Evolutionary conservation across 2,329 filamentous ascomycete species (phyloP), one percentile per base, ranked within the genome.

Genomic region (Colletotrichum sp.): DNA sequence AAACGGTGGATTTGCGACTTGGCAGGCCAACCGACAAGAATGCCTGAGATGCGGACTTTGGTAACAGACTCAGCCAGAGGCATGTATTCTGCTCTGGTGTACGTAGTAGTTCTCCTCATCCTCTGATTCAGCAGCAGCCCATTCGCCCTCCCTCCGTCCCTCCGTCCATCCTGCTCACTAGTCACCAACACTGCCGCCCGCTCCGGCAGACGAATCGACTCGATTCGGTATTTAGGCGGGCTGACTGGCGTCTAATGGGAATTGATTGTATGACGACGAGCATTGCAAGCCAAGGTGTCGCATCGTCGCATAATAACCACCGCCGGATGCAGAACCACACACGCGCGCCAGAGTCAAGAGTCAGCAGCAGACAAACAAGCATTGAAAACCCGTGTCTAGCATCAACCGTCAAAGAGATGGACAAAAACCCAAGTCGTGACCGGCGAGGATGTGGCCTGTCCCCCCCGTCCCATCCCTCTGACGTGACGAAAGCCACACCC

Each of bases 1-100:
- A 24, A 64, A 60, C 69, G 57, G 59, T 59, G 32, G 62, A 65
- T 74, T 73, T 73, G 74, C 59, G 34, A 76, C 74, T 74, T 74
- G 70, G 59, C 70, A 65, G 70, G 74, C 74, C 74, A 76, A 76
- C 74, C 71, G 57, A 64, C 64, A 62, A 76, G 71, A 72, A 76
- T 73, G 72, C 72, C 36, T 62, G n/a, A 65, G 60, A 32, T 62
- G 63, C 21, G 55, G 62, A 24, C 21, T 32, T 32, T 63, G 16
- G 32, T 26, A 7, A 64, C n/a, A 34, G 34, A 44, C 28, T 32
- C 26, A 16, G 69, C 30, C 28, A 64, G 34, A 64, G 62, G 57
- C 26, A 34, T 30, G 68, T 28, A 34, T 28, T 60, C 30, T 69
- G 66, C 16, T 57, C 39, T 24, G 32, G 32, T 15, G 60, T 39